Percentiles rank a stretch among this genome's conserved stretches.
Evolutionary conservation across 2,329 filamentous ascomycete genomes (phyloP).

Genomic region (Aspergillus persii): DNA sequence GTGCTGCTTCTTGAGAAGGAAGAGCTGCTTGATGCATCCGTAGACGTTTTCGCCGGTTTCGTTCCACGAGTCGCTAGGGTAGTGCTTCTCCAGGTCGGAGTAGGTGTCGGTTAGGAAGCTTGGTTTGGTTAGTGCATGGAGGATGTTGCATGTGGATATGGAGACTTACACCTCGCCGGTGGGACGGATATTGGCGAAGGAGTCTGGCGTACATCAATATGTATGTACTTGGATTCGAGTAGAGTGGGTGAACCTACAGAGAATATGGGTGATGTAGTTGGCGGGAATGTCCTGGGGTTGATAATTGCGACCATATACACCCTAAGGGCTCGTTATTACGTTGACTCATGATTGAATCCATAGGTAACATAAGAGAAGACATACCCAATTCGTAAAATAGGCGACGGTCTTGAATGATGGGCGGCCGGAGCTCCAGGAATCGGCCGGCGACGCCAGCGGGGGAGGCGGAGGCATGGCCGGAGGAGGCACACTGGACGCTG

Average conservation of each 20-base stretch:
- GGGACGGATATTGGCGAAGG: conserved; percentile 80
- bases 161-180: conserved; percentile 72
- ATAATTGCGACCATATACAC: conserved; percentile 82
- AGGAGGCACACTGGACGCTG: not conserved
- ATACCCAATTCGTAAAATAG: conserved; percentile 47
- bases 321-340: conserved; percentile 43
- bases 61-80: conserved; percentile 63
- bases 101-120: conserved; percentile 57
- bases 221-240: not conserved
- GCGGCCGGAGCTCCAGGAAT: not conserved
- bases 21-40: conserved; percentile 74
- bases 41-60: conserved; percentile 71
- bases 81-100: conserved; percentile 68
- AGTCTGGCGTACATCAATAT: conserved; percentile 40
- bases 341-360: too few species aligned
- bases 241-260: conserved; percentile 47
- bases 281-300: conserved; percentile 79
- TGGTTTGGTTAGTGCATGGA: not conserved
- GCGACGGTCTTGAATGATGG: conserved; percentile 29
- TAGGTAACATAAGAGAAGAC: not conserved
- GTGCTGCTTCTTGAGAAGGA: conserved; percentile 70
- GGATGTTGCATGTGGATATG: not conserved
- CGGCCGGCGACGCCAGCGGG: not conserved
- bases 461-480: not conserved
- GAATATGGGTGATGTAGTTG: conserved; percentile 78